Evolutionary conservation across 1,284 basidiomycete species (phyloP), one percentile per base, ranked within the genome.

Genomic region (Phylloporus sp.): DNA sequence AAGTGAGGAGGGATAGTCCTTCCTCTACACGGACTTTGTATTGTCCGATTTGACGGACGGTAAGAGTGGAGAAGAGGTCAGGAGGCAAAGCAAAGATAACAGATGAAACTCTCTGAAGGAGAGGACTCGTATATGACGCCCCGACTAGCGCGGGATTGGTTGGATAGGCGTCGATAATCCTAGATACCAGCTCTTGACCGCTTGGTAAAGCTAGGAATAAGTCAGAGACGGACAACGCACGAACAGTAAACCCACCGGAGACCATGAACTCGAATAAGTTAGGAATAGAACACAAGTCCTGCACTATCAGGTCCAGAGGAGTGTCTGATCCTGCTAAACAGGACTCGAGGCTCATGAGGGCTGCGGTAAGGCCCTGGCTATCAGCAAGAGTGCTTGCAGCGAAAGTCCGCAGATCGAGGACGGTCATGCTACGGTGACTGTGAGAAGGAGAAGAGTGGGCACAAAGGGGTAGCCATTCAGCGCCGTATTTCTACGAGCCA

Each of bases 301-400:
- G 37, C 37, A 37, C 37, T 37, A 37, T 37, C 37, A 37, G 37
- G 66, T 64, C 71, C 77, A 77, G 71, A 67, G 55, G 61, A 1
- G 52, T 29, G 58, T 74, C 73, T 70, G 77, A 68, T 41, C 64
- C 74, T 70, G 66, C 68, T 74, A 78, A 72, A 70, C 75, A 72
- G 68, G 76, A 78, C 73, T 79, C 70, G 66, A 77, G 70, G 25
- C 27, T 66, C 37, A 39, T 65, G n/a, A 68, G 57, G 20, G 76
- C 77, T 6, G 61, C 62, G 47, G 53, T 35, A 27, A 73, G 68
- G n/a, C 70, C 71, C 19, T 70, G 65, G 52, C 65, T 67, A 53
- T 65, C 32, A 62, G 69, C 66, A 41, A 79, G 66, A 41, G 8
- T 56, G 32, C 65, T 63, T 12, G 64, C 65, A 67, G 71, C 35